Percentiles rank a stretch among this genome's conserved stretches.
These are phyloP conservation scores for Vigna angularis DNA, from an alignment of 306 rosid species.

Conservation along the genomic window DNA sequence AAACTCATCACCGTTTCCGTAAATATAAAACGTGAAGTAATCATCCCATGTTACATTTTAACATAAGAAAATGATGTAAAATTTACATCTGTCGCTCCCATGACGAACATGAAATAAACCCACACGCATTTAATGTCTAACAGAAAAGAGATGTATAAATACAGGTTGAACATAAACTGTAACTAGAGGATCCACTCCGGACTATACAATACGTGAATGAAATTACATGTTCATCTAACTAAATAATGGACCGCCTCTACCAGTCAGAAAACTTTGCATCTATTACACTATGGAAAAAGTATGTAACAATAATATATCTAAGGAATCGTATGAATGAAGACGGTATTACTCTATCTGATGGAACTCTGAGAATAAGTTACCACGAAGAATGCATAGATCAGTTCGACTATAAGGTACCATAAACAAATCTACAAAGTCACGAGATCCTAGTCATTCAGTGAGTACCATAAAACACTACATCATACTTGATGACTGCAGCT, in stretches of 20 bases:
- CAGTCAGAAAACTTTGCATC: slow-evolving; percentile 35
- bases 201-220: not conserved
- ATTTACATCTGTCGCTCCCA: no score
- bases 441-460: slow-evolving; percentile 39
- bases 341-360: not conserved
- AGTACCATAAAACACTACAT: slow-evolving; percentile 28
- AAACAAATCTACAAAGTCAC: slow-evolving; percentile 41
- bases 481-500: slow-evolving; percentile 26
- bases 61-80: no score
- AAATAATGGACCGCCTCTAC: slow-evolving; percentile 7
- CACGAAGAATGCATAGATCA: slow-evolving; percentile 40
- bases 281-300: not conserved
- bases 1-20: not conserved
- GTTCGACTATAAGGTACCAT: slow-evolving; percentile 45
- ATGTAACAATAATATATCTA: not conserved
- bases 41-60: no score
- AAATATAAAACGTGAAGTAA: not conserved
- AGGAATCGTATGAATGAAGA: slow-evolving; percentile 22
- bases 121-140: not conserved
- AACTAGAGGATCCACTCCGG: not conserved
- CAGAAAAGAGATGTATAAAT: not conserved
- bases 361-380: slow-evolving; percentile 44
- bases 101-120: not conserved
- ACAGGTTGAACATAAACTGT: not conserved
- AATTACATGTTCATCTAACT: not conserved